Evolutionary conservation across 2,329 filamentous ascomycete species (phyloP).

Genomic region (Colletotrichum phormii): DNA sequence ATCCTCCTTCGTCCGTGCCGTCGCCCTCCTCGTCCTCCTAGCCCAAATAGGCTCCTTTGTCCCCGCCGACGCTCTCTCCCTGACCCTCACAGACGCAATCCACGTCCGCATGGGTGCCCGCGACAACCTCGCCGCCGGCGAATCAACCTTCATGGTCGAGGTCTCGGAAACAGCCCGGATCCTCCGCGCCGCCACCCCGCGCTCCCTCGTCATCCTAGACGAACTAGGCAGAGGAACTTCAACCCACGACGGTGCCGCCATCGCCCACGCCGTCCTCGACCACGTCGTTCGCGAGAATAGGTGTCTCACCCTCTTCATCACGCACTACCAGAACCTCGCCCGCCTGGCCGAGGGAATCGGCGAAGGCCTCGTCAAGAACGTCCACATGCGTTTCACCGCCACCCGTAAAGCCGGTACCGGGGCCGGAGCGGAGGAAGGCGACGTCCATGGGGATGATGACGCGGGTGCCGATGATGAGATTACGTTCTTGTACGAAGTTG

Average conservation of each 20-base stretch:
- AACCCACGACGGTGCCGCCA: conserved; percentile 96
- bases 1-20: conserved; percentile 94
- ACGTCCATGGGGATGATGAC: conserved; percentile 39
- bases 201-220: conserved; percentile 90
- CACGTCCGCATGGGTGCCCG: conserved; percentile 96
- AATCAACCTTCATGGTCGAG: conserved; percentile 98
- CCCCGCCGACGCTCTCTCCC: conserved; percentile 77
- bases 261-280: conserved; percentile 90
- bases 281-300: conserved; percentile 80
- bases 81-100: conserved; percentile 90
- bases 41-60: conserved; percentile 96
- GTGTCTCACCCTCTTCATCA: conserved; percentile 93
- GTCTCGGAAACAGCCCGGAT: conserved; percentile 93
- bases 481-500: conserved; percentile 94
- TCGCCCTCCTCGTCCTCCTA: conserved; percentile 92
- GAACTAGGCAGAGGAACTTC: conserved; percentile 93
- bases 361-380: conserved; percentile 76
- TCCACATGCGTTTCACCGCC: conserved; percentile 90
- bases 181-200: conserved; percentile 86
- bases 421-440: conserved; percentile 9
- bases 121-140: conserved; percentile 95
- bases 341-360: conserved; percentile 75
- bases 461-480: conserved; percentile 76
- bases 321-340: conserved; percentile 91
- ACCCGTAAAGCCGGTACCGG: conserved; percentile 39